These are phyloP conservation scores for Fusarium nisikadoi DNA, from an alignment of 2,329 filamentous ascomycete genomes.

Conservation along the genomic window DNA sequence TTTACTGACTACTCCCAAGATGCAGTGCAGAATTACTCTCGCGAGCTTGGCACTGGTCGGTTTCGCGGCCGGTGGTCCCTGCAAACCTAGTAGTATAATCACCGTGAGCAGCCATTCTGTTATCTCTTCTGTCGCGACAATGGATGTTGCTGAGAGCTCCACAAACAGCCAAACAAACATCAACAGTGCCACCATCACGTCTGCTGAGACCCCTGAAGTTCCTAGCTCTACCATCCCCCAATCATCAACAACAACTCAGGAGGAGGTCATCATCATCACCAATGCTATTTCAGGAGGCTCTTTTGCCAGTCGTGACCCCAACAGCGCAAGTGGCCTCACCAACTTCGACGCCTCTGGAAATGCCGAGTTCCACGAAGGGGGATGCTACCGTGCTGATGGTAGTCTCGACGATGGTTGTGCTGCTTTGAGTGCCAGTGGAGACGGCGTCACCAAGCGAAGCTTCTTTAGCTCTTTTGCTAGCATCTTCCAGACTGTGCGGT, in stretches of 20 bases:
- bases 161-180: accelerated
- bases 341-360: not conserved
- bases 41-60: not conserved
- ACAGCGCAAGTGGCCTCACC: constrained; percentile 2
- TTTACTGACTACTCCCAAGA: accelerated
- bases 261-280: not conserved
- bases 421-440: not conserved
- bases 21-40: not conserved
- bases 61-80: not conserved
- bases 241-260: not conserved
- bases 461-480: not conserved
- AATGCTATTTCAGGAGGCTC: not conserved
- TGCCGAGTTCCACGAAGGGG: not conserved
- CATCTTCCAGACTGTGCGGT: constrained; percentile 2
- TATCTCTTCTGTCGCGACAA: not conserved
- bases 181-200: not conserved
- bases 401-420: constrained; percentile 19
- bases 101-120: not conserved
- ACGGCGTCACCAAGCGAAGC: not conserved
- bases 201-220: not conserved
- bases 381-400: constrained; percentile 5
- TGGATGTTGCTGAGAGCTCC: not conserved
- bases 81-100: not conserved
- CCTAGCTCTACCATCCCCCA: not conserved
- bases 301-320: not conserved